These are phyloP conservation scores for Cryphonectria japonica DNA, from an alignment of 2,329 filamentous ascomycete genomes.

Conservation along the genomic window DNA sequence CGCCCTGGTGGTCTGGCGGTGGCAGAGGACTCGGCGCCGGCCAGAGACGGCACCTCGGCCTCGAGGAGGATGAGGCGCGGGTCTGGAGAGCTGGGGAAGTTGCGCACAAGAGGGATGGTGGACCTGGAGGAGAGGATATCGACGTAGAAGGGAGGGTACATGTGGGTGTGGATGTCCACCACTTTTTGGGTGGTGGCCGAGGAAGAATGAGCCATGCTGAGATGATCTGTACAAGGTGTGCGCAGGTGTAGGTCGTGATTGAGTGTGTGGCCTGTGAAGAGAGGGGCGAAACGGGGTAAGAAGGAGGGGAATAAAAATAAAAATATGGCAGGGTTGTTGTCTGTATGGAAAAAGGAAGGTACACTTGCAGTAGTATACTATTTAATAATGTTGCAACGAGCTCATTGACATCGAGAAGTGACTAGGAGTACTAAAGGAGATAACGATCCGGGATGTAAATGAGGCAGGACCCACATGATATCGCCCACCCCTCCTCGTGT, in stretches of 20 bases:
- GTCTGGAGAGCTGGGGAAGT: conserved; percentile 58
- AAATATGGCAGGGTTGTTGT: not conserved
- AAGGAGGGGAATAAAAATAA: not conserved
- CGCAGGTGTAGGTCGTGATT: not conserved
- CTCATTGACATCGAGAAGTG: too few species aligned
- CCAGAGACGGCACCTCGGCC: conserved; percentile 36
- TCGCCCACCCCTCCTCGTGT: too few species aligned
- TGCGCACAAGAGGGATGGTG: conserved; percentile 72
- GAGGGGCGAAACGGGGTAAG: not conserved
- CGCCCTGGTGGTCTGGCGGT: conserved; percentile 70
- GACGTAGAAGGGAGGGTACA: conserved; percentile 69
- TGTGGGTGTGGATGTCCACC: conserved; percentile 72
- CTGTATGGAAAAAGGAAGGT: not conserved
- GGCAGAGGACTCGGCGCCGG: conserved; percentile 50
- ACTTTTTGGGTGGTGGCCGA: conserved; percentile 39
- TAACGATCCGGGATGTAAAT: too few species aligned
- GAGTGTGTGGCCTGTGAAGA: not conserved
- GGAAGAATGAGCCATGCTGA: conserved; percentile 18
- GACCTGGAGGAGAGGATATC: conserved; percentile 61
- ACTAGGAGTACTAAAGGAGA: too few species aligned
- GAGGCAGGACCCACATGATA: too few species aligned
- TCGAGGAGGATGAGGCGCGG: conserved; percentile 64
- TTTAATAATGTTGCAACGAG: too few species aligned
- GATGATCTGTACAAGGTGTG: not conserved
- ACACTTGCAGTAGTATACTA: not conserved